Evolutionary conservation across 306 rosid genomes (phyloP).

Genomic region (Albizia julibrissin): DNA sequence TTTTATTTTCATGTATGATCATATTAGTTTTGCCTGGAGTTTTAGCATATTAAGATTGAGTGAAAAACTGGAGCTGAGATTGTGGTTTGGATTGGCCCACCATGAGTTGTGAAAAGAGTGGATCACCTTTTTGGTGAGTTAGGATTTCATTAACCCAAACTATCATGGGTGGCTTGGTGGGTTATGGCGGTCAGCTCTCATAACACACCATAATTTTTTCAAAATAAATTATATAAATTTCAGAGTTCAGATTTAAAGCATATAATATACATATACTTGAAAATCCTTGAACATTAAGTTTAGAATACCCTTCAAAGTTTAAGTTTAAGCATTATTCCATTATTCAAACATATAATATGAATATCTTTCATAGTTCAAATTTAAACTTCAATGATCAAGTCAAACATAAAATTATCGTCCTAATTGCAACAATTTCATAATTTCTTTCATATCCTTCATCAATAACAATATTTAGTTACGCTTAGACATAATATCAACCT

Average conservation of each 20-base stretch:
- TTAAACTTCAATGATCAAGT: neutral
- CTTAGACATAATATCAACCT: neutral
- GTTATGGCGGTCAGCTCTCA: neutral
- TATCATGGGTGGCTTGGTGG: neutral
- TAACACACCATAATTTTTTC: neutral
- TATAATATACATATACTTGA: neutral
- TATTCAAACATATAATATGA: neutral
- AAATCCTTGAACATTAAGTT: neutral
- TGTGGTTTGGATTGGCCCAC: neutral
- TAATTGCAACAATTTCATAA: neutral
- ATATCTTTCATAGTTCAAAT: neutral
- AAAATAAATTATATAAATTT: neutral
- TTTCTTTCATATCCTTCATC: neutral
- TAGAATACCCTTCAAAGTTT: neutral
- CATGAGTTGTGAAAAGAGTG: neutral
- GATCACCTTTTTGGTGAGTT: neutral
- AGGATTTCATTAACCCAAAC: neutral
- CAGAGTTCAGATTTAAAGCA: neutral
- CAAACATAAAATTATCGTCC: neutral
- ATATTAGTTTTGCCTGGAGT: conserved; percentile 11
- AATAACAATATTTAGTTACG: neutral
- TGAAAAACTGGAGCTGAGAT: neutral
- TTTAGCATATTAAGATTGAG: neutral
- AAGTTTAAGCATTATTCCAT: neutral
- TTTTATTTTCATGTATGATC: conserved; percentile 1